Conservation (phyloP, 176 grass and related monocot genomes). For the Aegilops sharonensis region DNA sequence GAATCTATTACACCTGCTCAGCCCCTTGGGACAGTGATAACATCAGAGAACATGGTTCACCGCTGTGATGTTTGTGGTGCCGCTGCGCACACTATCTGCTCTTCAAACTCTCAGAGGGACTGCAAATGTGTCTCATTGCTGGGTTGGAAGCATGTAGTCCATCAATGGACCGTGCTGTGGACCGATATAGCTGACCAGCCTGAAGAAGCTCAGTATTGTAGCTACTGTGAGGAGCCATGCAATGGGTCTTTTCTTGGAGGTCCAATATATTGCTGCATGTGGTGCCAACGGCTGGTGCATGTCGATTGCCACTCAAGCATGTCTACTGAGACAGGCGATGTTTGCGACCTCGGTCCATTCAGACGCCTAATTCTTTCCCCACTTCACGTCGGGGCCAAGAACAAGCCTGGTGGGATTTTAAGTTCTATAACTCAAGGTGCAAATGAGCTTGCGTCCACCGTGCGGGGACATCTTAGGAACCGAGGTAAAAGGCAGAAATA, state of each 20-base stretch:
- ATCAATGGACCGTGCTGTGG: conserved; percentile 80
- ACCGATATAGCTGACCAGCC: conserved; percentile 58
- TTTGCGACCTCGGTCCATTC: conserved; percentile 71
- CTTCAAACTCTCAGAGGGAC: conserved; percentile 63
- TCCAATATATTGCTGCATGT: conserved; percentile 79
- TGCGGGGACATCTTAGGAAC: conserved; percentile 54
- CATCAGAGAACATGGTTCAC: conserved; percentile 45
- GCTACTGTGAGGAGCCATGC: conserved; percentile 71
- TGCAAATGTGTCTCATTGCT: conserved; percentile 81
- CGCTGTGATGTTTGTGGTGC: conserved; percentile 70
- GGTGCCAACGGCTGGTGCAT: conserved; percentile 77
- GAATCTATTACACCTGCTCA: conserved; percentile 56
- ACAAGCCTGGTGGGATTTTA: conserved; percentile 46
- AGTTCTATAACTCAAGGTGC: conserved; percentile 77
- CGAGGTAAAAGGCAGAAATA: conserved; percentile 49
- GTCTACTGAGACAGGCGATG: conserved; percentile 55
- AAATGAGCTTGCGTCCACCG: conserved; percentile 67
- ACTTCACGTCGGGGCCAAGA: conserved; percentile 45
- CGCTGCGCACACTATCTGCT: conserved; percentile 67
- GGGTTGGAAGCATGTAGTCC: conserved; percentile 53
- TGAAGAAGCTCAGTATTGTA: conserved; percentile 63
- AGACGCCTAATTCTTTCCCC: conserved; percentile 64
- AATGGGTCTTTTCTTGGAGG: conserved; percentile 62
- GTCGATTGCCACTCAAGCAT: conserved; percentile 69
- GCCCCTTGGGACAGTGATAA: conserved; percentile 29